Evolutionary conservation across 2,329 filamentous ascomycete genomes (phyloP), one percentile per base, ranked within the genome.

Genomic region (Fusarium foetens): DNA sequence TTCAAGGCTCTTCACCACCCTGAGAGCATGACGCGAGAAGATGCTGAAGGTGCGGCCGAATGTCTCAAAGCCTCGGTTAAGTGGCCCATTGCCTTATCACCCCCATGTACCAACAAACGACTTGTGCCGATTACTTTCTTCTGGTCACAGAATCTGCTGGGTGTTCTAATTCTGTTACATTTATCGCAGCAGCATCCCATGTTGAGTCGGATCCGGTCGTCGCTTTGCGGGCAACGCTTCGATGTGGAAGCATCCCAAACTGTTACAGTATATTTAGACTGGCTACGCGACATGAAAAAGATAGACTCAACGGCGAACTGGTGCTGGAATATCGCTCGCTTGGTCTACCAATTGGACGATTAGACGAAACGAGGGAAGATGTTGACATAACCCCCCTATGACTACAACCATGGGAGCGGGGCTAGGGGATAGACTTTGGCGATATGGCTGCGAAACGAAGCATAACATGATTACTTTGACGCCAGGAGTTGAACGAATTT

Each of bases 81-180:
- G 62, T 91, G 89, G 89, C 89, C 89, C 3, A 82, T 91, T 29
- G 83, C 85, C 27, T 85, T 90, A 80, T 86, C 87, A 12, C 89
- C 89, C 0, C 84, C 86, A 1, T 86, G 86, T 68, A 82, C 85
- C 58, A 86, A 86, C 76, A 91, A 91, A 78, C 81, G 89, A 39
- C 82, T 91, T 9, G 80, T 91, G 1, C 89, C 89, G 2, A 86
- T 87, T 62, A 74, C 88, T 3, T 91, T 90, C 75, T 88, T 89
- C 59, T 91, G 89, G 86, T 88, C 88, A 13, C 88, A 91, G 71
- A 90, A 89, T 66, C 83, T 91, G 45, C 82, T 91, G 48, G 86
- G 86, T 7, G 86, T 90, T 29, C 80, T 91, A 29, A 74, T 91
- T 49, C 81, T 91, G 23, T 75, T 91, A 39, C 86, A 88, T 46